These are phyloP conservation scores for Eutrema yunnanense DNA, from an alignment of 345 rosid genomes.

Conservation along the genomic window DNA sequence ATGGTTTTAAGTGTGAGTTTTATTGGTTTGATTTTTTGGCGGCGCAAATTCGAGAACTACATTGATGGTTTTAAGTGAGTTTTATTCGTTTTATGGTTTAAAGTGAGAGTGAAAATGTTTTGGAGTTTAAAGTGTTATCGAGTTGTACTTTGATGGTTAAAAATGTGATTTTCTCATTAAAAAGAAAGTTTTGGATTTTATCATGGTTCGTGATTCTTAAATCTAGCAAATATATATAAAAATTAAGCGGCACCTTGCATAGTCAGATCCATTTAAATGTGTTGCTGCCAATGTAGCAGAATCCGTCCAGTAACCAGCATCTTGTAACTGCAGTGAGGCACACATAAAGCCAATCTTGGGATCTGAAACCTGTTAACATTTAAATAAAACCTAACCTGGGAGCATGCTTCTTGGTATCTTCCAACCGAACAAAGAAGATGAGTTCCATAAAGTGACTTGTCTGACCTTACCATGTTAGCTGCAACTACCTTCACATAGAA, in stretches of 20 bases:
- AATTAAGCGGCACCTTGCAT: constrained; percentile 38
- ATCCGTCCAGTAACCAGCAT: constrained; percentile 92
- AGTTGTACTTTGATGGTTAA: too few species aligned
- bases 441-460: constrained; percentile 75
- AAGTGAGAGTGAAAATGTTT: too few species aligned
- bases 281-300: constrained; percentile 91
- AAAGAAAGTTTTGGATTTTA: neutral
- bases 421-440: constrained; percentile 96
- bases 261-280: constrained; percentile 77
- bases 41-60: too few species aligned
- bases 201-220: neutral
- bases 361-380: neutral
- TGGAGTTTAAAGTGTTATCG: too few species aligned
- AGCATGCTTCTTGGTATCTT: constrained; percentile 92
- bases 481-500: constrained; percentile 63
- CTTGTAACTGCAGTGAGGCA: constrained; percentile 55
- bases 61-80: too few species aligned
- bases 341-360: neutral
- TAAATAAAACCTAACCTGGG: constrained; percentile 57
- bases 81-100: too few species aligned
- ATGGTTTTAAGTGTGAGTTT: too few species aligned
- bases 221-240: neutral
- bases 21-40: too few species aligned
- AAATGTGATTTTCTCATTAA: too few species aligned
- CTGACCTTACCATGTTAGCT: constrained; percentile 90